Percentiles rank a stretch among this genome's conserved stretches.
Conservation (phyloP, 2,329 filamentous ascomycete species). For the Hymenoscyphus occultus region DNA sequence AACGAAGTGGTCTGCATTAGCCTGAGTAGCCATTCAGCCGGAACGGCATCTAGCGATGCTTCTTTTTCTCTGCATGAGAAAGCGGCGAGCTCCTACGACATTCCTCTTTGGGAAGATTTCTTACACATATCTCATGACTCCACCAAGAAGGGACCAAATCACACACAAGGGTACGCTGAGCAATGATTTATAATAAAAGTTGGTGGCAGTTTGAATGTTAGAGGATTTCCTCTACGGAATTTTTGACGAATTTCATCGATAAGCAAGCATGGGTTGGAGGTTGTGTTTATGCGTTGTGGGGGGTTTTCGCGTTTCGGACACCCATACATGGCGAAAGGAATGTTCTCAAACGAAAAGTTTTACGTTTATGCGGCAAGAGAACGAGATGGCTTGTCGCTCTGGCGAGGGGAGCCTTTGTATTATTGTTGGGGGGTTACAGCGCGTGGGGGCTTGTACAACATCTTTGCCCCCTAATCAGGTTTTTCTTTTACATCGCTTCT, state of each 20-base stretch:
- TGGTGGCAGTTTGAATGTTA: background rate
- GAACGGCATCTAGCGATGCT: background rate
- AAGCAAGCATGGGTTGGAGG: background rate
- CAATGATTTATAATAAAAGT: too few relatives aligned
- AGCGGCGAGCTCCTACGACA: background rate
- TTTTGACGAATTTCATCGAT: background rate
- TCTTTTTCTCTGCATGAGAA: background rate
- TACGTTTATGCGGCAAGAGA: background rate
- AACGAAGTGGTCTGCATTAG: background rate
- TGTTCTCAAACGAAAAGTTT: background rate
- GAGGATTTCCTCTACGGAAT: background rate
- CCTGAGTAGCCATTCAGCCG: conserved; percentile 4
- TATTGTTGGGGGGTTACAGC: background rate
- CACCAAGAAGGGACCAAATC: background rate
- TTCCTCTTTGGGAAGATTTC: background rate
- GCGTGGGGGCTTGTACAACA: background rate
- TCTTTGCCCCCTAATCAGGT: background rate
- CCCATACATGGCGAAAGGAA: background rate
- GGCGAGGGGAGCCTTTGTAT: background rate
- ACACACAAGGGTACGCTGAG: background rate
- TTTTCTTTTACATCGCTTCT: background rate
- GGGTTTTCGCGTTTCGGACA: background rate
- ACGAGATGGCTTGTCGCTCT: background rate
- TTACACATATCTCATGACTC: background rate
- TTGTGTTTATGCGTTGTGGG: background rate